Conservation (phyloP, 192 early-diverging fungal genomes). For the Diversispora eburnea region DNA sequence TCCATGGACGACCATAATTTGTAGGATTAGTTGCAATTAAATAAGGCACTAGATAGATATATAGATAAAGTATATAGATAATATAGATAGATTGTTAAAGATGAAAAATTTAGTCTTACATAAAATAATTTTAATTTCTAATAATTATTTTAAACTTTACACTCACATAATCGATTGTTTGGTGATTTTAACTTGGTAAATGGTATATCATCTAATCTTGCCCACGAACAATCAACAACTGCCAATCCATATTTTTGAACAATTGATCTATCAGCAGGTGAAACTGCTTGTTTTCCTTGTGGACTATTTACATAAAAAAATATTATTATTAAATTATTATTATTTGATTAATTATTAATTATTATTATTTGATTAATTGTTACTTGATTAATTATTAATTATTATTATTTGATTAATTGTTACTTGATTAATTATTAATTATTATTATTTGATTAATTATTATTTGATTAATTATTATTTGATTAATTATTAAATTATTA, state of each 20-base stretch:
- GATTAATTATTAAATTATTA: neutral
- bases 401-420: too few species aligned
- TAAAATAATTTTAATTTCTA: neutral
- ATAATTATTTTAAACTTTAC: neutral
- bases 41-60: slow-evolving; percentile 68
- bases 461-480: too few species aligned
- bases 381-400: neutral
- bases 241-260: slow-evolving; percentile 76
- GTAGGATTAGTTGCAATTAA: slow-evolving; percentile 95
- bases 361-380: neutral
- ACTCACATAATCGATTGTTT: slow-evolving; percentile 80
- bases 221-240: slow-evolving; percentile 98
- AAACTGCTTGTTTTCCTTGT: slow-evolving; percentile 81
- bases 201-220: slow-evolving; percentile 89
- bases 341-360: neutral
- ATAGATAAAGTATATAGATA: neutral
- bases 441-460: too few species aligned
- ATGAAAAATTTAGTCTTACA: too few species aligned
- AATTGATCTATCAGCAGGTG: slow-evolving; percentile 76
- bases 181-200: slow-evolving; percentile 81
- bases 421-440: too few species aligned
- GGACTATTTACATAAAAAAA: slow-evolving; percentile 50
- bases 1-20: slow-evolving; percentile 96
- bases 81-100: too few species aligned
- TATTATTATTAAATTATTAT: neutral